Conservation (phyloP, 306 rosid genomes). For the Sophora flavescens region DNA sequence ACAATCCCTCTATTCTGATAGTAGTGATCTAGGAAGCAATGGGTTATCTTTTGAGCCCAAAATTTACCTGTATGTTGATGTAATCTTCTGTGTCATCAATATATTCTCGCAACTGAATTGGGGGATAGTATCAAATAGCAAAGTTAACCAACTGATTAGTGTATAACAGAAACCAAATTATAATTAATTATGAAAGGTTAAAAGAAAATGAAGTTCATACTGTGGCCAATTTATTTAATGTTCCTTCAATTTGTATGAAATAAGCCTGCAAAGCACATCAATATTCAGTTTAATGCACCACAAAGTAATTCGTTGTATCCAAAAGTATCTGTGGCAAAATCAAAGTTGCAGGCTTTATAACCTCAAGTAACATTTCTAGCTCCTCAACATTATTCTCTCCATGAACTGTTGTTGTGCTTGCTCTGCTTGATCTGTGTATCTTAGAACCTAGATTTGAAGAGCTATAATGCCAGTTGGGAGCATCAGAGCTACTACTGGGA, state of each 20-base stretch:
- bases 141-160: conserved; percentile 21
- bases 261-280: conserved; percentile 66
- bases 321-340: background rate
- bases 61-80: conserved; percentile 81
- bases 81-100: conserved; percentile 91
- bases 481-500: conserved; percentile 52
- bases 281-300: conserved; percentile 33
- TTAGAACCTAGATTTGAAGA: conserved; percentile 69
- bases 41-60: conserved; percentile 7
- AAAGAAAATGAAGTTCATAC: conserved; percentile 52
- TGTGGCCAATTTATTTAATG: conserved; percentile 75
- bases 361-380: conserved; percentile 93
- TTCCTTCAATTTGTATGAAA: conserved; percentile 80
- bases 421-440: conserved; percentile 65
- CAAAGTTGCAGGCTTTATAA: conserved; percentile 31
- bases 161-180: conserved; percentile 7
- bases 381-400: conserved; percentile 78
- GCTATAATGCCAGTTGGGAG: conserved; percentile 58
- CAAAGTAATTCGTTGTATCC: background rate
- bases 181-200: background rate
- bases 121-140: background rate
- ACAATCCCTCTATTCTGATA: background rate
- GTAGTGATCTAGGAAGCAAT: background rate
- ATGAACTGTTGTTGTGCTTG: conserved; percentile 56
- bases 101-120: conserved; percentile 73